Conservation (phyloP, 495 filamentous ascomycete species). For the Hyaloscypha finlandica region DNA sequence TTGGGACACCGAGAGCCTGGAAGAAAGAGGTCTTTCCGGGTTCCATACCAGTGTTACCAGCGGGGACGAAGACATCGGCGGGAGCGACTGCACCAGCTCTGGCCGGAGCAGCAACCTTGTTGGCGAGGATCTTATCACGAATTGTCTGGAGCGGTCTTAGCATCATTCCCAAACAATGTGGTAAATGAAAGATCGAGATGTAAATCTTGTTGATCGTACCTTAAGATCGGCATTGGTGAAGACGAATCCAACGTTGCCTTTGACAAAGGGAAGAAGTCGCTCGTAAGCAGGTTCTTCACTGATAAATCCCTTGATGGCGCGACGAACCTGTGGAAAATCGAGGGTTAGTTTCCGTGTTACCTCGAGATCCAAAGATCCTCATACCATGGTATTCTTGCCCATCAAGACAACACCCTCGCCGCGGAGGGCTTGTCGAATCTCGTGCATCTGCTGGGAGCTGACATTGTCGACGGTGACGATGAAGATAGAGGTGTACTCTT, state of each 20-base stretch:
- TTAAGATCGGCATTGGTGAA: constrained; percentile 98
- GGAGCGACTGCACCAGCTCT: constrained; percentile 96
- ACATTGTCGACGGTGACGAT: constrained; percentile 96
- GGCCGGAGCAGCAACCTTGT: constrained; percentile 96
- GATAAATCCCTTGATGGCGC: constrained; percentile 95
- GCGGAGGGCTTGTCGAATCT: constrained; percentile 89
- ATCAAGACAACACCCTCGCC: constrained; percentile 92
- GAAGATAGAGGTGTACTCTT: constrained; percentile 94
- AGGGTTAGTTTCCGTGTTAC: constrained; percentile 8
- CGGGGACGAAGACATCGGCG: constrained; percentile 85
- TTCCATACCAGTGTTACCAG: constrained; percentile 99
- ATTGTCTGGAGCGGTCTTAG: no score
- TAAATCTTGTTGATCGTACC: constrained; percentile 16
- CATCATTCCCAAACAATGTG: no score
- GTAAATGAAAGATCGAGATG: no score
- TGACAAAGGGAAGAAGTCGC: constrained; percentile 92
- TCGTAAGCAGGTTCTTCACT: constrained; percentile 83
- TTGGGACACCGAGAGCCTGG: constrained; percentile 99
- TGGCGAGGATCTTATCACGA: constrained; percentile 82
- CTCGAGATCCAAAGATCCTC: constrained; percentile 20
- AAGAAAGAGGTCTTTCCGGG: constrained; percentile 99
- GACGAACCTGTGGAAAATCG: constrained; percentile 67
- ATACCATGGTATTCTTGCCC: constrained; percentile 99
- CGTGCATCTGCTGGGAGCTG: constrained; percentile 99
- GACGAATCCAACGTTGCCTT: constrained; percentile 98